Evolutionary conservation across 2,329 filamentous ascomycete genomes (phyloP), one percentile per base, ranked within the genome.

Genomic region (Penicillium freii): DNA sequence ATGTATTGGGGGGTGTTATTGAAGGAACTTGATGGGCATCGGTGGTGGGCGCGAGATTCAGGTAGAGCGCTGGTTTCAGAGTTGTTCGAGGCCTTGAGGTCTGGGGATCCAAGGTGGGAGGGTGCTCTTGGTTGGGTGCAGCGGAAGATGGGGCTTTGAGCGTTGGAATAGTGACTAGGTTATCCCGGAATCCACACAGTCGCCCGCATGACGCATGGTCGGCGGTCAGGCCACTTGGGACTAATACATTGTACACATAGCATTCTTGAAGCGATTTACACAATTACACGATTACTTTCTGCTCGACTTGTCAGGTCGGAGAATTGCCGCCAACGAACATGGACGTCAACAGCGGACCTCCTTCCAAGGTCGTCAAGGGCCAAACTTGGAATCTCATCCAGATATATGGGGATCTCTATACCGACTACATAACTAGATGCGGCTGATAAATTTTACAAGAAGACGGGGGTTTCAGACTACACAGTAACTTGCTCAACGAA

Each of bases 381-480:
- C 19, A 34, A 29, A 9, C 29, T 29, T 29, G 29, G 11, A 31
- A 25, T 13, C 19, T n/a, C 5, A 2, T 21, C 19, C 7, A 25
- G 1, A 23, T 23, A 25, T 15, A 34, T 46, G 0, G 7, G 11
- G 13, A 17, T 21, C 44, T 46, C 13, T 78, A 78, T 55, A 73
- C 62, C 1, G 77, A 74, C 48, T 78, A 13, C 72, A 78, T 58
- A 71, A 78, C 47, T 72, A 79, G 57, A 77, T 78, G 8, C 69
- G 75, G 2, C 61, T 72, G 63, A 67, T 78, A 60, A 78, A 78
- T 52, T 36, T 52, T 36, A 61, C 11, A 76, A 9, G 68, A 66
- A n/a, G 74, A 15, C 13, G 19, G 11, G 11, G n/a, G 1, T 13
- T 3, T 25, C 42, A 13, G 17, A 44, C 10, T 44, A 9, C 8